phyloP scores from a whole-genome alignment of 2,329 filamentous ascomycete genomes.

The Verticillium isaacii region DNA sequence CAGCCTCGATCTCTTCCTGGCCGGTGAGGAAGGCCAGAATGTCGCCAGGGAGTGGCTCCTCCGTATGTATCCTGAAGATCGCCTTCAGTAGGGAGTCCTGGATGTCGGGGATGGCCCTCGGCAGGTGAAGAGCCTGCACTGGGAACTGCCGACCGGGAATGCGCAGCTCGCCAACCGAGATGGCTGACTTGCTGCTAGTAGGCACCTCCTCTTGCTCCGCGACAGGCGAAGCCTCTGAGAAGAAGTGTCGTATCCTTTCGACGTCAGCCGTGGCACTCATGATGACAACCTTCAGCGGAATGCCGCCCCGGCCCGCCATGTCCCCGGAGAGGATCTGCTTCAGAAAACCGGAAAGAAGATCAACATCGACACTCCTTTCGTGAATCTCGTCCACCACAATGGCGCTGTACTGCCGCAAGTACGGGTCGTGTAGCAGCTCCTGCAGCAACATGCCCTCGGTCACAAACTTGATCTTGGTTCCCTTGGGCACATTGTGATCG shows the following conservation, averaged over 20 bases:
- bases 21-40: slow-evolving; percentile 89
- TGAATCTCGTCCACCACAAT: slow-evolving; percentile 96
- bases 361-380: slow-evolving; percentile 91
- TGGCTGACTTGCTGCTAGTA: background rate
- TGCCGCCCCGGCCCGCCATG: slow-evolving; percentile 60
- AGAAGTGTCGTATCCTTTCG: slow-evolving; percentile 72
- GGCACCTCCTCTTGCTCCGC: background rate
- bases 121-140: slow-evolving; percentile 72
- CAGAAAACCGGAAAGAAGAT: slow-evolving; percentile 83
- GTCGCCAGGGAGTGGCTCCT: slow-evolving; percentile 89
- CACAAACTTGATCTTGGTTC: slow-evolving; percentile 85
- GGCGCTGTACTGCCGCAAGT: slow-evolving; percentile 79
- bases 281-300: slow-evolving; percentile 80
- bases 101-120: slow-evolving; percentile 71
- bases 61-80: slow-evolving; percentile 81
- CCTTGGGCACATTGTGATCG: slow-evolving; percentile 76
- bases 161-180: slow-evolving; percentile 42
- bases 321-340: slow-evolving; percentile 66
- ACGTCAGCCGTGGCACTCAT: slow-evolving; percentile 98
- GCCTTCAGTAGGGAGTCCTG: slow-evolving; percentile 75
- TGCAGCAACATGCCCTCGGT: slow-evolving; percentile 96
- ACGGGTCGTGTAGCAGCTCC: slow-evolving; percentile 82
- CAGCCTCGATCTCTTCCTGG: slow-evolving; percentile 83
- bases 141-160: slow-evolving; percentile 87
- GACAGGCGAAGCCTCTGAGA: slow-evolving; percentile 34